phyloP scores from a whole-genome alignment of 192 early-diverging fungal species.

The Linnemannia elongata region DNA sequence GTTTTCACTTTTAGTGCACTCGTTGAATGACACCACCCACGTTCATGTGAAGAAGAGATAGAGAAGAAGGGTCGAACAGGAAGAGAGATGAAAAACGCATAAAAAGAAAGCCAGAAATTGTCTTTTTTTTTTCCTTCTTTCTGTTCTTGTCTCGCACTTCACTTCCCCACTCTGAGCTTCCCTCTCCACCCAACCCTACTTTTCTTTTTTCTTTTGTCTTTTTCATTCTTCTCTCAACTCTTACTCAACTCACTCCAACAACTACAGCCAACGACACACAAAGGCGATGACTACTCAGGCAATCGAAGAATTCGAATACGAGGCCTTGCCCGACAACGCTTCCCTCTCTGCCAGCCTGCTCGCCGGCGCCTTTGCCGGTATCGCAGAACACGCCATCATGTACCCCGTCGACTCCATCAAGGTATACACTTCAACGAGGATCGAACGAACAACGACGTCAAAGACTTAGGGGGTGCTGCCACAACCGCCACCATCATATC shows the following conservation, averaged over 20 bases:
- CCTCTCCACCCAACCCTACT: not conserved
- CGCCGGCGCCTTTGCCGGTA: slow-evolving; percentile 97
- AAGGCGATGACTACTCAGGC: slow-evolving; percentile 26
- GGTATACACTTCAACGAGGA: slow-evolving; percentile 61
- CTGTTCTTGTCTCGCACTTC: not conserved
- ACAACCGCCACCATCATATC: not conserved
- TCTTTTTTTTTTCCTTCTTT: not conserved
- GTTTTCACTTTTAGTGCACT: not conserved
- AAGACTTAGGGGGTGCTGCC: not conserved
- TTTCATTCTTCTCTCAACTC: not conserved
- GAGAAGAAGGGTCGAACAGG: not conserved
- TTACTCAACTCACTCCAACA: not conserved
- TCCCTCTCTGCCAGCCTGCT: slow-evolving; percentile 85
- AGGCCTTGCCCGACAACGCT: slow-evolving; percentile 88
- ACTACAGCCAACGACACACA: not conserved
- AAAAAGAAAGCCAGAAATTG: not conserved
- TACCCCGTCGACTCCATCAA: slow-evolving; percentile 96
- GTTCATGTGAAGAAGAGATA: not conserved
- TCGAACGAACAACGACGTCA: not conserved
- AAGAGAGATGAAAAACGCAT: not conserved
- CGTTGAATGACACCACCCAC: not conserved
- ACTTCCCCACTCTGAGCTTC: not conserved
- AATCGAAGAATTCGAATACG: slow-evolving; percentile 87
- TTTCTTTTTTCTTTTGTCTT: not conserved
- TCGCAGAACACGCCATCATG: slow-evolving; percentile 96